Evolutionary conservation across 2,329 filamentous ascomycete genomes (phyloP), one percentile per base, ranked within the genome.

Genomic region (Annulohypoxylon truncatum): DNA sequence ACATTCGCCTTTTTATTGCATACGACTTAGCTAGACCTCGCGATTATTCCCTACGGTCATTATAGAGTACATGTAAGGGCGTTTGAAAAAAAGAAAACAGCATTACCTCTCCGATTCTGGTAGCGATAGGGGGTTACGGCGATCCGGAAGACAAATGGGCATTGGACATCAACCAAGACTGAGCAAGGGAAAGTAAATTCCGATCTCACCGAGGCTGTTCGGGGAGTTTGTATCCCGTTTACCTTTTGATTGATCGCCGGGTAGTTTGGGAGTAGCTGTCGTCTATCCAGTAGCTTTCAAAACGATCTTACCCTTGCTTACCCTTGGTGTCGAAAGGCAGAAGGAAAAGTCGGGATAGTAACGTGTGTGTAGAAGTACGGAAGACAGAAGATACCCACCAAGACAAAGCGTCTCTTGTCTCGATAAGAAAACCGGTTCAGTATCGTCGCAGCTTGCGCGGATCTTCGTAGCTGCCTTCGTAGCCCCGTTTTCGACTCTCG

Each of bases 381-480:
- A 74, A 76, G 72, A 74, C 75, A 75, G 75, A 78, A 79, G 77
- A 83, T 82, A 84, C 83, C 83, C 82, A 85, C 82, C 81, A 79
- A 75, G 68, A 66, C 67, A 70, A 71, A 67, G 54, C 28, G 46
- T 53, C 46, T 48, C 61, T 67, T 73, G 77, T 78, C 76, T 77
- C 76, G 76, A 82, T 82, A 89, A 71, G 67, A 65, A 57, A 33
- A 38, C 15, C 26, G 54, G 56, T 47, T 69, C 73, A 78, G 80
- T 90, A 90, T 69, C 88, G 86, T 69, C 88, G 87, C 67, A 90
- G 77, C 79, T 90, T 90, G 63, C 87, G 80, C 52, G 88, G 87
- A 79, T 97, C 94, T 76, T 97, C 93, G 81, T 94, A 90, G 71
- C 88, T 87, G 77, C 90, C 89, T 76, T 96, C 94, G 79, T 92